Evolutionary conservation across 2,329 filamentous ascomycete genomes (phyloP), one percentile per base, ranked within the genome.

Genomic region (Elsinoe batatas): DNA sequence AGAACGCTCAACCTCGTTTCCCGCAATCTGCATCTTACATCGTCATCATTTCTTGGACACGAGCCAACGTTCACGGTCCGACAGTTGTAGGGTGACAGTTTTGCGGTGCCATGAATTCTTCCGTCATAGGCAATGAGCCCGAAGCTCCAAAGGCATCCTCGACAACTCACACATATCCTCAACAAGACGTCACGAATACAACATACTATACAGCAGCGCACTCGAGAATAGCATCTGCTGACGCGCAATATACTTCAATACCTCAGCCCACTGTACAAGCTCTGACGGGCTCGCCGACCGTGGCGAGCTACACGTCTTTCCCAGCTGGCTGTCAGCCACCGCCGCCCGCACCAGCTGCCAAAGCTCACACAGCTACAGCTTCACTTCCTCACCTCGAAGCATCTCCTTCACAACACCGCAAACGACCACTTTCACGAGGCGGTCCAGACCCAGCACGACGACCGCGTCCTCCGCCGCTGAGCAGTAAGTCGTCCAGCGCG

Each of bases 401-500:
- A 26, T 44, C 40, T 17, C 53, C 53, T 12, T 55, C 42, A 22
- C 51, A 40, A 40, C 51, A 54, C 20, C 38, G 53, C 32, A 55
- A 55, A 44, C 20, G 53, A n/a, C 53, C 53, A 13, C 53, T 55
- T 13, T 55, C 53, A 22, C 53, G 53, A 18, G 40, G 53, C 22
- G 47, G 47, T 20, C 47, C 17, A 51, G 47, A 51, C 26, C 47
- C 47, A 55, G 40, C 38, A 36, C 58, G 61, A 44, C 46, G 54
- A 57, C 56, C 59, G 53, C 60, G 60, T 42, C 61, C 59, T 55
- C 53, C 61, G 38, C 60, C 60, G 22, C 57, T 67, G 36, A 64
- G 62, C 35, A 61, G 64, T 59, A 76, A 76, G 64, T 72, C 69
- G 11, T 65, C 66, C 51, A 72, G 69, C 60, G 71, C 72, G 38